Base-by-base conservation (phyloP, 345 rosid genomes). In the Hibiscus trionum region DNA sequence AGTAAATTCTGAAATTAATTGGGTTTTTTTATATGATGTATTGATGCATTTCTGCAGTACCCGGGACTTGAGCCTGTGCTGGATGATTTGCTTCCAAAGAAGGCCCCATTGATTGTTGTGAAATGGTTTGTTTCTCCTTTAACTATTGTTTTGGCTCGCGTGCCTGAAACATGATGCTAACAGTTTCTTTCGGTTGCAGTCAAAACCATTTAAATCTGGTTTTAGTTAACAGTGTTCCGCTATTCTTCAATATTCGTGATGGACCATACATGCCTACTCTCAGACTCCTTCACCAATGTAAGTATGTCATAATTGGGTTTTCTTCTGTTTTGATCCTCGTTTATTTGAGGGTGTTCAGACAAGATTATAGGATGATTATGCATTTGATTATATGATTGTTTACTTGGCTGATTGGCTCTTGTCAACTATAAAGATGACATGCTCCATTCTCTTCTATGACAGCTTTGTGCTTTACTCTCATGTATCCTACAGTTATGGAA, bases 191-290 rank as follows among this genome's bases (percentile, higher is more conserved):
- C 71, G 62, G 24, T 24, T 90, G 85, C 91, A 96, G 99, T 80
- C 99, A 87, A 72, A 91, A 96, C 81, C 99, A 96, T 84, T 75
- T 96, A 81, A 93, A 92, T 77, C 82, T 96, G 78, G 96, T 96
- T 67, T 73, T 91, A 83, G 95, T 93, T 84, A 93, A 93, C 82
- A 91, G 80, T 73, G 95, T 96, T 57, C 97, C 99, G 1, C 78
- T 93, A 76, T 96, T 96, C 82, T 96, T 96, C 86, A 93, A 94
- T 76, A 82, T 96, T 75, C 93, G 97, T 33, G 98, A 93, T 15
- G 98, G 99, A 62, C 98, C 97, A 63, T 96, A 96, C 82, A 96
- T 96, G 99, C 99, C 99, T 73, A 96, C 99, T 8, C 75, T 96
- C 19, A 81, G 97, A 11, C 95, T 96, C 63, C 97, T 96, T 69